Conservation (phyloP, 768 basidiomycete genomes). For the Boletus rex-veris region DNA sequence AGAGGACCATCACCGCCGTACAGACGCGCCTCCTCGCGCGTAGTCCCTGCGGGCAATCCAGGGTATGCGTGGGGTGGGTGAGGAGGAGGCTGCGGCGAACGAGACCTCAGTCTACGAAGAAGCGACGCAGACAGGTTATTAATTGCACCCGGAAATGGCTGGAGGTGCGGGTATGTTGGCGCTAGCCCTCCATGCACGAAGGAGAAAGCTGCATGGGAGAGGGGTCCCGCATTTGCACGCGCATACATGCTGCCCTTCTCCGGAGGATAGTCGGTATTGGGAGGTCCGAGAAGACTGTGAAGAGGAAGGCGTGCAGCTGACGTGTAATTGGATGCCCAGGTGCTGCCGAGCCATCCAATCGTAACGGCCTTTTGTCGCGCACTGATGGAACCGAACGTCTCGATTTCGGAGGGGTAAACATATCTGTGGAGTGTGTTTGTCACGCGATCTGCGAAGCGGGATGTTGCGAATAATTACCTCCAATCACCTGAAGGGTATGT, state of each 20-base stretch:
- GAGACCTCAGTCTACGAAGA: slow-evolving; percentile 64
- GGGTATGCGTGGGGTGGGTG: slow-evolving; percentile 78
- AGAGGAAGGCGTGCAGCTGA: slow-evolving; percentile 78
- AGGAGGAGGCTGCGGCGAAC: slow-evolving; percentile 63
- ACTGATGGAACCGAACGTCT: slow-evolving; percentile 72
- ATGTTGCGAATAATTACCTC: slow-evolving; percentile 48
- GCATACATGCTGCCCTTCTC: slow-evolving; percentile 26
- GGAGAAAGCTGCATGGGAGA: slow-evolving; percentile 79
- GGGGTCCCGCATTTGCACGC: slow-evolving; percentile 39
- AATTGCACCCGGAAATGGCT: slow-evolving; percentile 81
- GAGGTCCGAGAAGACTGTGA: slow-evolving; percentile 63
- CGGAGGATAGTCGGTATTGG: slow-evolving; percentile 59
- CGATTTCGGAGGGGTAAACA: slow-evolving; percentile 76
- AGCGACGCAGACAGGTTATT: slow-evolving; percentile 73
- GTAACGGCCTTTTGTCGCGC: slow-evolving; percentile 72
- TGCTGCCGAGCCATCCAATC: slow-evolving; percentile 70
- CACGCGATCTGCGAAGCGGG: slow-evolving; percentile 1
- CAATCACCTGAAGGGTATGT: slow-evolving; percentile 62
- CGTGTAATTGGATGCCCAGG: slow-evolving; percentile 86
- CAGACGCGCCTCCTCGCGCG: slow-evolving; percentile 61
- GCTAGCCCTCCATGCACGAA: slow-evolving; percentile 94
- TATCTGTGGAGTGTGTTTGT: slow-evolving; percentile 50
- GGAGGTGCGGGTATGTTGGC: slow-evolving; percentile 67
- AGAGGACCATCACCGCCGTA: slow-evolving; percentile 80
- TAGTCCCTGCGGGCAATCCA: slow-evolving; percentile 64